Evolutionary conservation across 371 early-diverging fungal species (phyloP), one percentile per base, ranked within the genome.

Genomic region (Rhizopus sp.): DNA sequence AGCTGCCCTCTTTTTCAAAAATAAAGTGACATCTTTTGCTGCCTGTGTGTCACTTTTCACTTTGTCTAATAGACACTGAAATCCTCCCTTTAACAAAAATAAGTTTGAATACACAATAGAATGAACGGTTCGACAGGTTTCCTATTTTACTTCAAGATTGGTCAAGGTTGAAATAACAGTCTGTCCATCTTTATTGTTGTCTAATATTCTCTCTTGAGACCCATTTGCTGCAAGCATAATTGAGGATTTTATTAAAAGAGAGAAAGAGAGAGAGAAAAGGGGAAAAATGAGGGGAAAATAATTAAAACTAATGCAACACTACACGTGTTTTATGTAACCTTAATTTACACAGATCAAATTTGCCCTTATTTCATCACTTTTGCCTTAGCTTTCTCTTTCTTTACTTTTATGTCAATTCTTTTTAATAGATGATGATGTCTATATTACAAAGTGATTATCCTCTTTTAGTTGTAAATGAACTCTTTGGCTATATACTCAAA

Each of bases 1-100:
- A 4, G 59, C 59, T 2, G 83, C 81, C 39, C 83, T 72, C 51
- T 83, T 83, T 45, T 77, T 78, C 33, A 83, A 60, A 46, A 83
- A 83, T 0, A 50, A 16, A 8, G 69, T 58, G 7, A 69, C 67
- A 55, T 83, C 83, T 79, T 78, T 79, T 38, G 72, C 63, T 16
- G 70, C 62, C 12, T 70, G 70, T 54, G 69, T 56, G 52, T 79
- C 75, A 4, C 62, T 50, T 60, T 78, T 78, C 10, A 78, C 78
- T 60, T 73, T 73, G 39, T 78, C 75, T 31, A 77, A 55, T 41
- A 78, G 41, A 54, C 69, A 66, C 32, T 66, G 68, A 39, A 77
- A 65, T 12, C 78, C 78, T 40, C 66, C 62, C 78, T 75, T 16
- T 17, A 9, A 48, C 39, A 48, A 40, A 23, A 23, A 23, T 23